These are phyloP conservation scores for Carex myosuroides DNA, from an alignment of 176 grass and related monocot genomes.

Conservation along the genomic window DNA sequence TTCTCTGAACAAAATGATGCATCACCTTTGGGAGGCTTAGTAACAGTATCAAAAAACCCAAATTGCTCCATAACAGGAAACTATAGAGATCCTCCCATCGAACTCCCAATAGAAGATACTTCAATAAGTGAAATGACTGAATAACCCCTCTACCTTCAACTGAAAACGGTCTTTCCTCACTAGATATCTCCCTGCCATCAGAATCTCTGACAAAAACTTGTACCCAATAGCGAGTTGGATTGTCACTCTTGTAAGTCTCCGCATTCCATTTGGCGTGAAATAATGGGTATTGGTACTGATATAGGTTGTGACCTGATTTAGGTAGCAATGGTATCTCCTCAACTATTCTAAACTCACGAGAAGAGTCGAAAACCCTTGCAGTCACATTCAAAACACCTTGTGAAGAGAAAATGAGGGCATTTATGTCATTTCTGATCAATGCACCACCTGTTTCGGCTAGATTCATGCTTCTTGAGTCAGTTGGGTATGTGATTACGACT, in stretches of 20 bases:
- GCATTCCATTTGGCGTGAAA: constrained; percentile 88
- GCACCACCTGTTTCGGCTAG: constrained; percentile 23
- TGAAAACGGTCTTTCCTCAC: constrained; percentile 57
- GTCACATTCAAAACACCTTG: constrained; percentile 52
- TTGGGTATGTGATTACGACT: constrained; percentile 70
- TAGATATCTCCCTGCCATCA: constrained; percentile 40
- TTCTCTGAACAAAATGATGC: constrained; percentile 34
- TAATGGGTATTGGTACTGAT: constrained; percentile 29
- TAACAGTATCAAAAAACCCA: constrained; percentile 39
- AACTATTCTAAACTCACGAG: constrained; percentile 60
- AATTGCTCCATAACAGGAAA: constrained; percentile 58
- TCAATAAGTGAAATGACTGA: constrained; percentile 32
- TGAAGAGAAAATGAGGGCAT: constrained; percentile 70
- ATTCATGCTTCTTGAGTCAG: constrained; percentile 88
- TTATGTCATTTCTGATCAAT: constrained; percentile 79
- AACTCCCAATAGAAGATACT: constrained; percentile 60
- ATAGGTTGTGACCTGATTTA: constrained; percentile 10
- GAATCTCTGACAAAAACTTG: constrained; percentile 64
- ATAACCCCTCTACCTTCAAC: constrained; percentile 43
- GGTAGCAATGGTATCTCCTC: constrained; percentile 66
- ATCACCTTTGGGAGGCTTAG: constrained; percentile 47
- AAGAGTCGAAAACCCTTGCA: constrained; percentile 74
- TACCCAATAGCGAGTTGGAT: constrained; percentile 62
- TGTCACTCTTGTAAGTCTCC: constrained; percentile 61
- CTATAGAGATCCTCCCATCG: constrained; percentile 68